These are phyloP conservation scores for Crataegus laevigata DNA, from an alignment of 306 rosid genomes.

Conservation along the genomic window DNA sequence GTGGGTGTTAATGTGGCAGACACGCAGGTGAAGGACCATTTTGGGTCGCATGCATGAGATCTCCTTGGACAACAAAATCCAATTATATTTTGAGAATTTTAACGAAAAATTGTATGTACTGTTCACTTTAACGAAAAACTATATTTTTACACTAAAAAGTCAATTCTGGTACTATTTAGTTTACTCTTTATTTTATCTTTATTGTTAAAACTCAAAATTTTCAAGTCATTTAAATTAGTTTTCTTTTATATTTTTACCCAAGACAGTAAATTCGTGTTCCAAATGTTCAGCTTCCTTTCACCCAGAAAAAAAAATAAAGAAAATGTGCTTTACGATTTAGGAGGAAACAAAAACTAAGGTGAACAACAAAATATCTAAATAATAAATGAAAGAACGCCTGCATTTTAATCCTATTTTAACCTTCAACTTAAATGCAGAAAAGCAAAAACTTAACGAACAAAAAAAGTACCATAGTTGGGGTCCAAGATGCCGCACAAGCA, in stretches of 20 bases:
- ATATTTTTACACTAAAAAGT: no score
- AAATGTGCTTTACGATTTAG: neutral
- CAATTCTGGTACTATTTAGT: no score
- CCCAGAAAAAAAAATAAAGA: no score
- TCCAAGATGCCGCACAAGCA: neutral
- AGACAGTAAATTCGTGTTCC: neutral
- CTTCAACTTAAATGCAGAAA: no score
- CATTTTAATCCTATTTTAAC: neutral
- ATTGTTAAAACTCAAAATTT: no score
- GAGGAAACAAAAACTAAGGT: neutral
- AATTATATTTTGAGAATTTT: neutral
- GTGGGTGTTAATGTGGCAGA: slow-evolving; percentile 37
- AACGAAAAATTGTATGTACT: no score
- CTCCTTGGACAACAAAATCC: slow-evolving; percentile 28
- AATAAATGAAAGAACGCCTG: neutral
- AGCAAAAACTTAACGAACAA: no score
- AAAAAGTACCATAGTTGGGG: no score
- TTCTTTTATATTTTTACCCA: neutral
- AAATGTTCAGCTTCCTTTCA: neutral
- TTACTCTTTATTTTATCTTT: no score
- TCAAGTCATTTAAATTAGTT: no score
- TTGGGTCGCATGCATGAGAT: slow-evolving; percentile 27
- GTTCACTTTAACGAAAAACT: no score
- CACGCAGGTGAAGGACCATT: slow-evolving; percentile 38
- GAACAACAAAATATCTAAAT: neutral